Percentiles rank a stretch among this genome's conserved stretches.
Evolutionary conservation across 306 rosid species (phyloP).

Genomic region (Citrullus mucosospermus): DNA sequence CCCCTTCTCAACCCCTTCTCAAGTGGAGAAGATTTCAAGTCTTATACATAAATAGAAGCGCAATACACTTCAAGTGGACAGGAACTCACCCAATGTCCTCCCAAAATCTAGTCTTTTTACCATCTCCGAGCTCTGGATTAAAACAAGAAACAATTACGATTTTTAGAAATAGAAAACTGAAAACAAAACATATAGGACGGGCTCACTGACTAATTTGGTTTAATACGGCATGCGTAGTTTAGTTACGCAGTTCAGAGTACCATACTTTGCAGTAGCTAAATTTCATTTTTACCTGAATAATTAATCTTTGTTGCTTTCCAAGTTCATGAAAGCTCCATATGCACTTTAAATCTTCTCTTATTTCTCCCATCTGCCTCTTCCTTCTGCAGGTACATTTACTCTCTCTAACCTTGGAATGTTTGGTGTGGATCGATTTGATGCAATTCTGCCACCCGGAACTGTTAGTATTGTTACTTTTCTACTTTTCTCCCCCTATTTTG

Average conservation of each 20-base stretch:
- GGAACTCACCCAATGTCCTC: neutral
- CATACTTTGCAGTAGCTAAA: neutral
- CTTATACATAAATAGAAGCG: neutral
- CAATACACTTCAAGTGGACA: neutral
- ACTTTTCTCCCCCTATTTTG: neutral
- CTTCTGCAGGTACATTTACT: constrained; percentile 68
- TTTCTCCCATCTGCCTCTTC: constrained; percentile 10
- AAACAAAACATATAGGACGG: neutral
- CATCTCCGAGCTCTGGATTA: neutral
- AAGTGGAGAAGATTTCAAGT: neutral
- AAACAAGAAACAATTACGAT: neutral
- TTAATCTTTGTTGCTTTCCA: neutral
- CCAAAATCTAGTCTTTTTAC: neutral
- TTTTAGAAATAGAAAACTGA: neutral
- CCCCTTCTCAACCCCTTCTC: neutral
- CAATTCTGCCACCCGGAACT: constrained; percentile 95
- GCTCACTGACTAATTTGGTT: neutral
- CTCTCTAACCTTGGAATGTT: constrained; percentile 96
- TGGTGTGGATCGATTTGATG: constrained; percentile 95
- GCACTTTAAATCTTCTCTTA: neutral
- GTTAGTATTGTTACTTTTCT: constrained; percentile 26
- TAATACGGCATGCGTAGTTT: neutral
- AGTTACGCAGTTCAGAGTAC: neutral
- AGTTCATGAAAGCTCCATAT: neutral
- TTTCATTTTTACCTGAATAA: neutral